These are phyloP conservation scores for Heracleum sosnowskyi DNA, from an alignment of 129 eudicot genomes.

Conservation along the genomic window DNA sequence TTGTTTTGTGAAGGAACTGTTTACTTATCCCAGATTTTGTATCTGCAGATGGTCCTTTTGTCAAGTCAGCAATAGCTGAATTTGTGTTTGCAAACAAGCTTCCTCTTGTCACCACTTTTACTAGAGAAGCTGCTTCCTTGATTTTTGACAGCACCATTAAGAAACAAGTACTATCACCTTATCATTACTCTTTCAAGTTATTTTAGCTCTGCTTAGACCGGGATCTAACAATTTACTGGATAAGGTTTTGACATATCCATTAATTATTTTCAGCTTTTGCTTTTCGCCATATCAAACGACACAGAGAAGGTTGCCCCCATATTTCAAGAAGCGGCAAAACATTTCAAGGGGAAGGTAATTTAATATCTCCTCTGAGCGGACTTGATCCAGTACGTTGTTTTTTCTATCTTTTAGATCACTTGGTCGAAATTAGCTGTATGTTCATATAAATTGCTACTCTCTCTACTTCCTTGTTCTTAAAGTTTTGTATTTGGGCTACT, in stretches of 20 bases:
- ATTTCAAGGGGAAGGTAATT: constrained; percentile 82
- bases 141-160: constrained; percentile 74
- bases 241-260: not conserved
- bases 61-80: constrained; percentile 58
- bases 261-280: constrained; percentile 43
- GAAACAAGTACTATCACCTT: constrained; percentile 46
- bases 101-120: constrained; percentile 76
- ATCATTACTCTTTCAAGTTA: not conserved
- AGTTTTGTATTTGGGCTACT: not conserved
- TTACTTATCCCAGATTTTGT: constrained; percentile 9
- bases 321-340: constrained; percentile 76
- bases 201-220: not conserved
- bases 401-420: not conserved
- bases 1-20: not conserved
- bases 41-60: constrained; percentile 57
- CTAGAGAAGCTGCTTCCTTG: constrained; percentile 58
- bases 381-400: not conserved
- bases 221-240: not conserved
- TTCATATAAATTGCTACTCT: not conserved
- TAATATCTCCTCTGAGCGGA: not conserved
- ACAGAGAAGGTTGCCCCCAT: constrained; percentile 40
- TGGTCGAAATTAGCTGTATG: not conserved
- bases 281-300: constrained; percentile 56
- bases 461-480: not conserved
- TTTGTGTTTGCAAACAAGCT: constrained; percentile 76